phyloP scores from a whole-genome alignment of 257 asterid genomes.

The Knoxia roxburghii region DNA sequence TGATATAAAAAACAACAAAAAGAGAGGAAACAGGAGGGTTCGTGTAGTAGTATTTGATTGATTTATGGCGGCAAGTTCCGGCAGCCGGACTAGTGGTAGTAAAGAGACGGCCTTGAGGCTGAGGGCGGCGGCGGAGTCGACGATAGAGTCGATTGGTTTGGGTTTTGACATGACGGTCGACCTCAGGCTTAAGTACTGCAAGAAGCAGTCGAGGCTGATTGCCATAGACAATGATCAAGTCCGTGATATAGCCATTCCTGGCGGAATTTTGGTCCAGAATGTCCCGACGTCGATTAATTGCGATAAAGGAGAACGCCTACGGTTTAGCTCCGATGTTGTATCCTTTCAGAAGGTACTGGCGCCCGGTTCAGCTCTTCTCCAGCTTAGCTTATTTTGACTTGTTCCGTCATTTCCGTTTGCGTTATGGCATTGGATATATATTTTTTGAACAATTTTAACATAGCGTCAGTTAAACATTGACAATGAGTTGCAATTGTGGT shows the following conservation, averaged over 20 bases:
- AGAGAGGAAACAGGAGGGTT: too few species aligned
- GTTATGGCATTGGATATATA: too few species aligned
- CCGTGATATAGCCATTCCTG: constrained; percentile 63
- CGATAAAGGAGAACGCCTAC: constrained; percentile 79
- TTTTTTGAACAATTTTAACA: too few species aligned
- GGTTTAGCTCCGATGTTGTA: constrained; percentile 62
- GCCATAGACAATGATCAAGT: constrained; percentile 55
- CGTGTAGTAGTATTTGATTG: background rate
- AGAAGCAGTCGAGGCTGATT: constrained; percentile 42
- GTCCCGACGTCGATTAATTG: constrained; percentile 63
- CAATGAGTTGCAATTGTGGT: too few species aligned
- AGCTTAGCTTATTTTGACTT: background rate
- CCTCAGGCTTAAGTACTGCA: constrained; percentile 27
- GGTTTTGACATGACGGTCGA: constrained; percentile 59
- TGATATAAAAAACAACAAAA: too few species aligned
- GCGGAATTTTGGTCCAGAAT: constrained; percentile 64
- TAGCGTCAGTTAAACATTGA: too few species aligned
- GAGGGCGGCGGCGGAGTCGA: constrained; percentile 59
- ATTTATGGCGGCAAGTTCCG: background rate
- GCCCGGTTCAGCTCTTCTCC: background rate
- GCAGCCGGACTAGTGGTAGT: constrained; percentile 15
- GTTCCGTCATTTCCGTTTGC: background rate
- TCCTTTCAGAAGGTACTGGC: constrained; percentile 62
- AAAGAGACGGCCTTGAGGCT: constrained; percentile 57
- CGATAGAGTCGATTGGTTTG: constrained; percentile 58